Base-by-base conservation (phyloP, 106 monocot species). In the Dendrobium huoshanense region DNA sequence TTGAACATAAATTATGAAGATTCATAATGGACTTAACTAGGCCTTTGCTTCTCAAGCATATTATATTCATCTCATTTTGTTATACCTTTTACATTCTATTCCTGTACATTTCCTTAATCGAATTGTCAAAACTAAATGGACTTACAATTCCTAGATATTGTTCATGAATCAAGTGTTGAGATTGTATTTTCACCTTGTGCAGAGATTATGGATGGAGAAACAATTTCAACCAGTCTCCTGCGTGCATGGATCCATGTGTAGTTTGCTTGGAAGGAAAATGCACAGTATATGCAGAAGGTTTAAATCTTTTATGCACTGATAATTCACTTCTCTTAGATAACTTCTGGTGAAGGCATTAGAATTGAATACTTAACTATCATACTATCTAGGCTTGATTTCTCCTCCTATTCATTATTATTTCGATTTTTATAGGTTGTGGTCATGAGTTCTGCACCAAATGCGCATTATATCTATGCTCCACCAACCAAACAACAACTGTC, bases 361-460 rank as follows among this genome's bases (percentile, higher is more conserved):
- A 11, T 48, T 48, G 11, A 48, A 48, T 48, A 7, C 48, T 2
- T 9, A 9, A 47, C 47, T 9, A 47, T 47, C 47, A 47, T 6
- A 48, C 48, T 48, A 48, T 48, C 11, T 48, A 48, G 7, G 0
- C 6, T 48, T 48, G 48, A 48, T 48, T 48, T 48, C 48, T 48
- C 48, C 18, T 41, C 4, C 0, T 20, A 11, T 68, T 68, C 31
- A 68, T 31, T 11, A 25, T 68, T 33, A 15, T 70, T 37, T 29
- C 5, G 15, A 40, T 76, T 49, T 24, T 75, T 51, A 49, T 85
- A 95, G 95, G 92, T 55, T 95, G 95, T 81, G 73, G 80, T 9
- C 95, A 95, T 68, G 95, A 95, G 80, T 92, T 95, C 74, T 95
- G 95, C 87, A 92, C 92, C 20, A 88, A 86, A 76, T 95, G 95